A percentile compares a stretch with the other conserved stretches of the same genome.
These are phyloP conservation scores for Rhynchosporium agropyri DNA, from an alignment of 2,329 filamentous ascomycete genomes.

Conservation along the genomic window DNA sequence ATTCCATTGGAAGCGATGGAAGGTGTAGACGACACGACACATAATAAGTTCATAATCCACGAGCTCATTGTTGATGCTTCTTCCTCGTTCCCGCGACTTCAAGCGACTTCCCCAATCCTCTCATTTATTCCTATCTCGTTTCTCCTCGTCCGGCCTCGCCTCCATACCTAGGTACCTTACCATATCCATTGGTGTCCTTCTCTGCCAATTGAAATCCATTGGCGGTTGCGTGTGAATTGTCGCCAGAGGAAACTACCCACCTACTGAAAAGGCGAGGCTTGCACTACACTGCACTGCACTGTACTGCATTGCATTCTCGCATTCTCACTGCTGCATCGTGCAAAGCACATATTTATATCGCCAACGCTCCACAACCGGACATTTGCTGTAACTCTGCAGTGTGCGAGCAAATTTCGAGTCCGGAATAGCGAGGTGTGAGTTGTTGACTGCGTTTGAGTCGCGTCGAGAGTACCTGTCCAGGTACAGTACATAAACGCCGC, in stretches of 20 bases:
- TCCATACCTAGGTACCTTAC: background rate
- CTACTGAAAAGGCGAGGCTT: background rate
- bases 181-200: background rate
- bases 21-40: conserved; percentile 4
- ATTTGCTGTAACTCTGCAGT: background rate
- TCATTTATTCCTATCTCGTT: background rate
- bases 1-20: conserved; percentile 1
- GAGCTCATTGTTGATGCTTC: background rate
- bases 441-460: background rate
- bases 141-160: background rate
- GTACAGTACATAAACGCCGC: no score
- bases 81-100: background rate
- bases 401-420: background rate
- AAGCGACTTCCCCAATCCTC: conserved; percentile 12
- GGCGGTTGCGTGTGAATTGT: background rate
- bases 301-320: background rate
- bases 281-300: background rate
- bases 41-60: conserved; percentile 8
- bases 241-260: background rate
- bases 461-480: no score
- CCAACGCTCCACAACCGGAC: background rate
- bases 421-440: background rate
- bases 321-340: no score
- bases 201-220: conserved; percentile 3
- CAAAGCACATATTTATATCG: background rate